Conservation (phyloP, 176 grass and related monocot species). For the Avena sativa region DNA sequence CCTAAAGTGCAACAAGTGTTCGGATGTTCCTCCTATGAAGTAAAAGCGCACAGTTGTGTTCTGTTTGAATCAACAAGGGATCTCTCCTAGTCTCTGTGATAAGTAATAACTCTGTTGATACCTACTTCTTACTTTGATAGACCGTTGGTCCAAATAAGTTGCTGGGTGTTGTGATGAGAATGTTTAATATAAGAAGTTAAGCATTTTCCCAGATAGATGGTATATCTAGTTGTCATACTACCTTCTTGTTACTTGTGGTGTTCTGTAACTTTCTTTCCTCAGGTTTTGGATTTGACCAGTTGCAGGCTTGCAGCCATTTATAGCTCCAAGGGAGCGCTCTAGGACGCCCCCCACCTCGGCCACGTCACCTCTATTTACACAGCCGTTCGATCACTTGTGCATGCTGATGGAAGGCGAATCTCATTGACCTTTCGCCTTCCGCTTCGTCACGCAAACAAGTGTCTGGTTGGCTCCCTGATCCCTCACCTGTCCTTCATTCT, state of each 20-base stretch:
- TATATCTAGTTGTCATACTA: neutral
- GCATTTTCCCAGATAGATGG: neutral
- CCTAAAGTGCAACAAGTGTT: constrained; percentile 47
- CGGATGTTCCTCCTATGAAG: constrained; percentile 70
- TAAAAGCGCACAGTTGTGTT: constrained; percentile 77
- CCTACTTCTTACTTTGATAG: constrained; percentile 3
- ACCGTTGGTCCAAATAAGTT: constrained; percentile 16
- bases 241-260: constrained; percentile 17
- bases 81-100: constrained; percentile 40
- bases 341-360: neutral
- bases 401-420: neutral
- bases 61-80: constrained; percentile 78
- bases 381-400: neutral
- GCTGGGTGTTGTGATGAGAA: constrained; percentile 18
- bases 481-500: neutral
- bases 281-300: neutral
- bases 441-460: neutral
- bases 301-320: neutral
- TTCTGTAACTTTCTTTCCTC: neutral
- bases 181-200: constrained; percentile 40
- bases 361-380: neutral
- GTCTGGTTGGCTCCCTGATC: neutral
- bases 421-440: neutral
- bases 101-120: constrained; percentile 37
- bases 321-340: neutral